Percentiles rank a stretch among this genome's conserved stretches.
phyloP scores from a whole-genome alignment of 2,329 filamentous ascomycete species.

The Dactylellina sp. region DNA sequence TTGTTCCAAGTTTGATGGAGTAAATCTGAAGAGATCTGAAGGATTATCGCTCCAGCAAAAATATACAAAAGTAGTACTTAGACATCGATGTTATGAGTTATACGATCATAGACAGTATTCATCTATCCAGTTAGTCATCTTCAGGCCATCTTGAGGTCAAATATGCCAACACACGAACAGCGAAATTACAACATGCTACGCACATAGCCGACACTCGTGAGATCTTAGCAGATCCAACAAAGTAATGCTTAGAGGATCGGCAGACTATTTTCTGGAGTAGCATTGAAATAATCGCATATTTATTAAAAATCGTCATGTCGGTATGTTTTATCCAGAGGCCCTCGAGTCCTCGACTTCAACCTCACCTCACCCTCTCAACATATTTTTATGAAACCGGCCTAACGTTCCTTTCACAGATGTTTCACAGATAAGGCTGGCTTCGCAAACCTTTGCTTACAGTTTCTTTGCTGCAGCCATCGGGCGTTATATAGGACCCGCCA shows the following conservation, averaged over 20 bases:
- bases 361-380: background rate
- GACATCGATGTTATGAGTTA: background rate
- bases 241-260: too few species aligned
- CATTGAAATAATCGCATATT: too few species aligned
- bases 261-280: too few species aligned
- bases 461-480: slow-evolving; percentile 6
- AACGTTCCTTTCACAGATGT: slow-evolving; percentile 22
- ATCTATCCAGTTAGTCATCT: background rate
- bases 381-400: slow-evolving; percentile 3
- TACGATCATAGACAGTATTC: background rate
- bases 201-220: background rate
- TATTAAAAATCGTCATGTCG: too few species aligned
- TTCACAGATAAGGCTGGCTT: slow-evolving; percentile 27
- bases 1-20: slow-evolving; percentile 68
- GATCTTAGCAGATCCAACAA: too few species aligned
- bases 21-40: background rate
- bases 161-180: background rate
- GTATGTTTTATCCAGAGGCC: too few species aligned
- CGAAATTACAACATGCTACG: slow-evolving; percentile 20
- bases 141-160: background rate
- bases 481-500: slow-evolving; percentile 27
- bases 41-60: too few species aligned
- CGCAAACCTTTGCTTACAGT: slow-evolving; percentile 8
- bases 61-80: slow-evolving; percentile 4
- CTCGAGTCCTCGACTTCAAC: too few species aligned